Evolutionary conservation across 176 grass and related monocot genomes (phyloP), one percentile per base, ranked within the genome.

Genomic region (barley (Hordeum vulgare)): DNA sequence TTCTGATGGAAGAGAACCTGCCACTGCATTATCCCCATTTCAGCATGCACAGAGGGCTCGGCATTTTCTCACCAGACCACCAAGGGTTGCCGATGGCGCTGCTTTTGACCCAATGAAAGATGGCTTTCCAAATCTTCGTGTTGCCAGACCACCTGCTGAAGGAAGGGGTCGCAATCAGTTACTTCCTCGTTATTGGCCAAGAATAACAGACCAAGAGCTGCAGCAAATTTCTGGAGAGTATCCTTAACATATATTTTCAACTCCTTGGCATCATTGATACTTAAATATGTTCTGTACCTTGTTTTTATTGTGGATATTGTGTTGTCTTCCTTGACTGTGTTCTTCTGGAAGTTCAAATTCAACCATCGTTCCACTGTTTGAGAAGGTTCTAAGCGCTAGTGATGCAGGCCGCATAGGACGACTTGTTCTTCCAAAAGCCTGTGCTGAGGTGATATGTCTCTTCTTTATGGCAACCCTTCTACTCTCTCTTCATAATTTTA

Each of bases 161-260:
- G 97, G 94, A 79, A 85, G 92, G 77, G 92, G 91, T 1, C 93
- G 93, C 81, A 99, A 92, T 86, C 97, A 99, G 25, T 89, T 99
- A 75, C 97, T 99, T 82, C 97, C 97, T 20, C 85, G 97, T 25
- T 99, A 99, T 89, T 99, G 97, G 97, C 97, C 97, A 39, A 94
- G 97, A 90, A 99, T 99, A 85, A 99, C 97, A 21, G 97, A 99
- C 74, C 93, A 99, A 87, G 97, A 99, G 77, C 88, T 99, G 81
- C 97, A 99, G 17, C 97, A 99, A 92, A 99, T 99, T 85, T 99
- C 97, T 78, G 97, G 97, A 94, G 97, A 96, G 97, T 99, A 99
- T 99, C 97, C 93, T 90, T 87, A 9, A 67, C 66, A 31, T 79
- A 49, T 66, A 61, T 26, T 57, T 20, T 77, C 4, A 80, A 62